Percentiles rank a stretch among this genome's conserved stretches.
Evolutionary conservation across 2,329 filamentous ascomycete genomes (phyloP).

Genomic region (Aspergillus latus): DNA sequence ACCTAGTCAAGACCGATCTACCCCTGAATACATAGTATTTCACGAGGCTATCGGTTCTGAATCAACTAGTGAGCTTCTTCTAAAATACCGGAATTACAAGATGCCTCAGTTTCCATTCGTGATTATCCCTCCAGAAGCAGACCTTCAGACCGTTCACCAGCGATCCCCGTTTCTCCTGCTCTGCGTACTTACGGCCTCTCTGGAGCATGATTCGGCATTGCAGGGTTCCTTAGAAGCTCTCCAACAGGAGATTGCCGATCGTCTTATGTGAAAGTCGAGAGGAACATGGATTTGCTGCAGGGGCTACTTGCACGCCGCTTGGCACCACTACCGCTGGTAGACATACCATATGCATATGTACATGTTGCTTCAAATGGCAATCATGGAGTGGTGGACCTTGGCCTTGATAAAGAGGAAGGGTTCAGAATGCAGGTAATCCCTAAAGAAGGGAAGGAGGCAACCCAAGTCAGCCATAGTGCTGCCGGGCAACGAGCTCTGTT

Average conservation of each 20-base stretch:
- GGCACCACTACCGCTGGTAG: conserved; percentile 16
- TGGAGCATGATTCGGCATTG: conserved; percentile 1
- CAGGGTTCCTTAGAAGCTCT: conserved; percentile 6
- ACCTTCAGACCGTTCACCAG: too few species aligned
- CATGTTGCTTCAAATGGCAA: conserved; percentile 6
- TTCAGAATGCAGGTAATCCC: background rate
- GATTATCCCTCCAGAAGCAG: too few species aligned
- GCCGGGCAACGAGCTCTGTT: conserved; percentile 11
- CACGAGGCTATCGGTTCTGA: too few species aligned
- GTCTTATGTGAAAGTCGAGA: conserved; percentile 9
- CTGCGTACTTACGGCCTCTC: conserved; percentile 5
- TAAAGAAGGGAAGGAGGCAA: background rate
- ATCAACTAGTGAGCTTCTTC: too few species aligned
- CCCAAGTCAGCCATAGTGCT: background rate
- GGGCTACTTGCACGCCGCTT: conserved; percentile 15
- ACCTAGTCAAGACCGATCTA: too few species aligned
- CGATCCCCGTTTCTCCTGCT: background rate
- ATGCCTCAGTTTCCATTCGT: too few species aligned
- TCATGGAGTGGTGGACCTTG: too few species aligned
- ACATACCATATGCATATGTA: conserved; percentile 14
- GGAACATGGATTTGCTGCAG: conserved; percentile 13
- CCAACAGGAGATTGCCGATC: conserved; percentile 2
- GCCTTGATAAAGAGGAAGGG: background rate
- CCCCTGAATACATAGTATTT: too few species aligned
- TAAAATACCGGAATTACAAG: too few species aligned